phyloP scores from a whole-genome alignment of 177 flowering plant genomes.

The Vitis hybrid region DNA sequence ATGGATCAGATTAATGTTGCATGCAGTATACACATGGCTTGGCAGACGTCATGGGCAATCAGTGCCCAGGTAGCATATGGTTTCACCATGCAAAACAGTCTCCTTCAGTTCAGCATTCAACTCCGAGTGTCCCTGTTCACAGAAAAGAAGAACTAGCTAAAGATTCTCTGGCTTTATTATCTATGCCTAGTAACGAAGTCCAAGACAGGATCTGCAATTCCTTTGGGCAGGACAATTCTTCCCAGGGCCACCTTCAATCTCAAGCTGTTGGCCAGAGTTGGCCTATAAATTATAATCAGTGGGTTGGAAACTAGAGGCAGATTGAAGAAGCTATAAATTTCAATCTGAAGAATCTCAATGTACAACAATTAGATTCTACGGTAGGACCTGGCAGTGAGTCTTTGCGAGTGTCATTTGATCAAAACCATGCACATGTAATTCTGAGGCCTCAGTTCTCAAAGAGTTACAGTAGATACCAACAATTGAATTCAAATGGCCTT shows the following conservation, averaged over 20 bases:
- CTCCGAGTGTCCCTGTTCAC: no score
- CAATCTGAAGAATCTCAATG: neutral
- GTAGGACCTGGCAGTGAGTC: slow-evolving; percentile 9
- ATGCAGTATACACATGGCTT: no score
- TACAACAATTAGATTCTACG: slow-evolving; percentile 9
- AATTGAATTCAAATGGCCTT: no score
- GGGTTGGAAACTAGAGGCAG: slow-evolving; percentile 11
- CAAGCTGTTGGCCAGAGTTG: slow-evolving; percentile 2
- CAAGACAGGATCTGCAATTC: slow-evolving; percentile 63
- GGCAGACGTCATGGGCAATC: no score
- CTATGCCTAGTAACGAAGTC: slow-evolving; percentile 78
- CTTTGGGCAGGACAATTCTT: slow-evolving; percentile 53
- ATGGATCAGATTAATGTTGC: no score
- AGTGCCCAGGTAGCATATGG: no score
- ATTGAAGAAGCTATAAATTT: slow-evolving; percentile 3
- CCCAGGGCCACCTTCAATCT: slow-evolving; percentile 37
- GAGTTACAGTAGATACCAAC: neutral
- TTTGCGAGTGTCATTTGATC: neutral
- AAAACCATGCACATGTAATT: neutral
- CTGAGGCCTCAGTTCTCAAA: neutral
- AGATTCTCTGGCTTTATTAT: slow-evolving; percentile 27
- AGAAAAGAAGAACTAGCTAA: neutral
- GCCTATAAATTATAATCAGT: slow-evolving; percentile 15
- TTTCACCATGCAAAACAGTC: no score
- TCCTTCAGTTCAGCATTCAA: no score